Percentiles rank a stretch among this genome's conserved stretches.
Evolutionary conservation across 257 asterid species (phyloP).

Genomic region (Nemophila menziesii): DNA sequence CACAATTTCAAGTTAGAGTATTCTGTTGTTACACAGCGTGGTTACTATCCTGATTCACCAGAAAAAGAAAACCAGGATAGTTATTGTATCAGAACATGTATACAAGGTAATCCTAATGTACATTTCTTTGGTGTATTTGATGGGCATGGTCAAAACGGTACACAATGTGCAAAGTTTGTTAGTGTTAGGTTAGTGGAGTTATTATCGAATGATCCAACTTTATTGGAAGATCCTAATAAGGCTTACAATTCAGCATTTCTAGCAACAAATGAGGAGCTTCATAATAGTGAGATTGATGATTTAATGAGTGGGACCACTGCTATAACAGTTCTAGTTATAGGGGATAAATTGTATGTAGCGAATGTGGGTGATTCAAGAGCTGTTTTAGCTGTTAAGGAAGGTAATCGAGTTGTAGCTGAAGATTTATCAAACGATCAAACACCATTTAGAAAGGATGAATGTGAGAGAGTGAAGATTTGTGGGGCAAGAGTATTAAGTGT

Average conservation of each 20-base stretch:
- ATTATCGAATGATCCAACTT: background rate
- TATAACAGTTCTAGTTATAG: conserved; percentile 4
- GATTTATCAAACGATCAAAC: conserved; percentile 2
- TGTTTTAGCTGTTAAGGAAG: conserved; percentile 1
- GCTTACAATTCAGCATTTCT: background rate
- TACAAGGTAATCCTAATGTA: conserved; percentile 4
- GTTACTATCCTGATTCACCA: conserved; percentile 80
- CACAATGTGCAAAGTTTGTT: conserved; percentile 4
- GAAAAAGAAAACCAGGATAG: conserved; percentile 3
- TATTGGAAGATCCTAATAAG: conserved; percentile 3
- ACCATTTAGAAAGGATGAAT: conserved; percentile 3
- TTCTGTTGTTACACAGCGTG: conserved; percentile 66
- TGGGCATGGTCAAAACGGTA: conserved; percentile 5
- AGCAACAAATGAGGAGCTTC: background rate
- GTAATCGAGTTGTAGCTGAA: background rate
- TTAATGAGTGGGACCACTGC: conserved; percentile 5
- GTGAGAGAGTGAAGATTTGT: conserved; percentile 5
- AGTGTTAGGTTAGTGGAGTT: conserved; percentile 1
- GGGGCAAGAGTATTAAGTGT: conserved; percentile 4
- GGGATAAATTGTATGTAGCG: conserved; percentile 5
- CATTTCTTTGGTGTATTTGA: conserved; percentile 6
- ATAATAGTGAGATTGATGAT: conserved; percentile 3
- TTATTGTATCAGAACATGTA: background rate
- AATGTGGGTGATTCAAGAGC: conserved; percentile 6
- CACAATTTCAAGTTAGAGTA: conserved; percentile 56